Percentiles rank a stretch among this genome's conserved stretches.
Evolutionary conservation across 148 eudicot genomes (phyloP).

Genomic region (Cornus suecica): DNA sequence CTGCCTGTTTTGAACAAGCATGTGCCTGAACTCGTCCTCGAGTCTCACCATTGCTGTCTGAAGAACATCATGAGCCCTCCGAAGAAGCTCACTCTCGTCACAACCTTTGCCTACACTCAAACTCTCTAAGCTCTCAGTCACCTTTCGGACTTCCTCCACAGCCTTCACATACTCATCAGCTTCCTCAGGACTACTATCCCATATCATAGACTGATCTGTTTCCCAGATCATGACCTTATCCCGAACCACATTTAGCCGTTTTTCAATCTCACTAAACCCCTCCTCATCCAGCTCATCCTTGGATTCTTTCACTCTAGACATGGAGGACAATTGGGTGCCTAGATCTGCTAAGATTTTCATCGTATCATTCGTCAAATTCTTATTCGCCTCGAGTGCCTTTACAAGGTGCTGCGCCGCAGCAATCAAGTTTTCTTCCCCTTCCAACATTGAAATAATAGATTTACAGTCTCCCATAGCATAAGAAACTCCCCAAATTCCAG

Average conservation of each 20-base stretch:
- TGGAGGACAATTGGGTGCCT: conserved; percentile 46
- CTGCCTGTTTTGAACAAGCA: conserved; percentile 69
- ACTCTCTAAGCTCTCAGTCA: conserved; percentile 52
- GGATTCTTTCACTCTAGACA: conserved; percentile 25
- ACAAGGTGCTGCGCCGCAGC: conserved; percentile 64
- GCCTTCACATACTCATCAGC: conserved; percentile 57
- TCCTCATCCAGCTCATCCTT: conserved; percentile 30
- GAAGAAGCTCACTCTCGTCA: conserved; percentile 34
- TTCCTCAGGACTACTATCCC: conserved; percentile 68
- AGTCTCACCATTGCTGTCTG: conserved; percentile 75
- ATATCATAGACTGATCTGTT: conserved; percentile 60
- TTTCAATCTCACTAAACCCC: conserved; percentile 41
- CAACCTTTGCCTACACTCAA: conserved; percentile 33
- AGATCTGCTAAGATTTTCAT: conserved; percentile 61
- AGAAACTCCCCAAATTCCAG: conserved; percentile 1
- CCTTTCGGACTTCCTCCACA: conserved; percentile 51
- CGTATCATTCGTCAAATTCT: conserved; percentile 54
- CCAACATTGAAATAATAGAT: conserved; percentile 32
- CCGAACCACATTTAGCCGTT: conserved; percentile 36
- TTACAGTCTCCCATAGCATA: conserved; percentile 51
- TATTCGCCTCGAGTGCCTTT: conserved; percentile 56
- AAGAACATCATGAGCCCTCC: conserved; percentile 63
- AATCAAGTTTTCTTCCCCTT: conserved; percentile 56
- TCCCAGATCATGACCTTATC: conserved; percentile 68
- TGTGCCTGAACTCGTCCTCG: conserved; percentile 68